Percentiles rank a stretch among this genome's conserved stretches.
phyloP scores from a whole-genome alignment of 2,329 filamentous ascomycete genomes.

The Metarhizium anisopliae region DNA sequence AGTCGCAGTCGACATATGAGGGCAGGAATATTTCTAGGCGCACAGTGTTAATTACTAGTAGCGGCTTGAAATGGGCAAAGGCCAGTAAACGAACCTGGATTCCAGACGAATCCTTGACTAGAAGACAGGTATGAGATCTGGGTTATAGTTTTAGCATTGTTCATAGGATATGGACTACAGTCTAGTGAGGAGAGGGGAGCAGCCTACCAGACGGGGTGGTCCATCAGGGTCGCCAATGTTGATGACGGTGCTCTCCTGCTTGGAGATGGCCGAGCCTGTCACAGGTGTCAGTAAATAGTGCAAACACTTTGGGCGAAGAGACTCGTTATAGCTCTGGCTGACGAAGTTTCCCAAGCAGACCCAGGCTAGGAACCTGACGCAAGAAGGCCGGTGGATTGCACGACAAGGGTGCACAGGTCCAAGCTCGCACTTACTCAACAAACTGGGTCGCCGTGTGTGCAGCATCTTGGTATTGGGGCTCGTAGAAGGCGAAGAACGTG shows the following conservation, averaged over 20 bases:
- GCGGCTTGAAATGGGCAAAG: neutral
- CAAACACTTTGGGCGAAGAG: neutral
- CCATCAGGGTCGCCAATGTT: slow-evolving; percentile 68
- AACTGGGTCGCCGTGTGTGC: slow-evolving; percentile 50
- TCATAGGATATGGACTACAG: neutral
- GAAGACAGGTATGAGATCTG: slow-evolving; percentile 74
- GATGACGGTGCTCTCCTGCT: slow-evolving; percentile 71
- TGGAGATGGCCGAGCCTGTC: slow-evolving; percentile 59
- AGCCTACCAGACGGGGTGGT: slow-evolving; percentile 59
- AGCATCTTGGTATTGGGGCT: slow-evolving; percentile 39
- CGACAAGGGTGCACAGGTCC: neutral
- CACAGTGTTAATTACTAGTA: slow-evolving; percentile 5
- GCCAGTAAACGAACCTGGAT: slow-evolving; percentile 48
- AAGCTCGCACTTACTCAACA: slow-evolving; percentile 41
- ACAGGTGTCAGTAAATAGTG: slow-evolving; percentile 15
- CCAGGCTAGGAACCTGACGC: neutral
- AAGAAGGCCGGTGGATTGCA: neutral
- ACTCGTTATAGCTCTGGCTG: neutral
- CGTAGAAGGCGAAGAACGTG: slow-evolving; percentile 50
- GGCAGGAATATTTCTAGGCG: slow-evolving; percentile 67
- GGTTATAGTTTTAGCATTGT: neutral
- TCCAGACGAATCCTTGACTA: slow-evolving; percentile 76
- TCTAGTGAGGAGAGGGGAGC: neutral
- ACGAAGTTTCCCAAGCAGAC: neutral
- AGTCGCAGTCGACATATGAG: slow-evolving; percentile 67